Evolutionary conservation across 1,284 basidiomycete genomes (phyloP), one percentile per base, ranked within the genome.

Genomic region (Athelia psychrophila): DNA sequence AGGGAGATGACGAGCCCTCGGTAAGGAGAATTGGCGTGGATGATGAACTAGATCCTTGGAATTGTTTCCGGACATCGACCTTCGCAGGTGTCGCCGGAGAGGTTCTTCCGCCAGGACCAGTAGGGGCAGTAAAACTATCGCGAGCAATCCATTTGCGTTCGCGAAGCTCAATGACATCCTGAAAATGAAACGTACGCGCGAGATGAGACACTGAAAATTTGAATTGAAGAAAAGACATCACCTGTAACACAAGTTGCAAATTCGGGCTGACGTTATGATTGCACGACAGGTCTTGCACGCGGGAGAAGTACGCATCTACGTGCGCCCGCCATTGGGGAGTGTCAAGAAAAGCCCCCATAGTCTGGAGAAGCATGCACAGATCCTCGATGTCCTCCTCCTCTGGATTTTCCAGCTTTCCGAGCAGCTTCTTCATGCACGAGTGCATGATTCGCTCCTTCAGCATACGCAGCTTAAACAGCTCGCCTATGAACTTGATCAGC

Each of bases 321-420:
- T 93, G 88, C n/a, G 81, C 83, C 47, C 81, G 81, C 42, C 91
- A 91, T 76, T 93, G 93, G 18, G 72, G 69, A 1, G 83, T 84
- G 65, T 98, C 95, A 54, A 97, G 81, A 38, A 82, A 76, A 54
- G 79, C 77, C 49, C 96, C 96, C 53, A 98, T 91, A 6, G 95
- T 98, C 40, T 88, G 83, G 55, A 98, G 73, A 50, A 98, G 81
- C 71, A 95, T 93, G 80, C 93, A 96, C 56, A 97, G 81, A 47
- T 89, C 93, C 77, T 98, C 96, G 59, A 98, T 91, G 66, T 98
- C 95, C 73, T 98, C 96, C 72, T 98, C 96, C 66, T 98, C 94
- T 0, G 95, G 95, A 64, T 93, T 91, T 54, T 93, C 87, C 53
- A 95, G 88, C 66, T 98, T 97, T 56, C 87, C 83, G 23, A 98